Conservation (phyloP, 2,329 filamentous ascomycete genomes). For the Juglanconis sp. region DNA sequence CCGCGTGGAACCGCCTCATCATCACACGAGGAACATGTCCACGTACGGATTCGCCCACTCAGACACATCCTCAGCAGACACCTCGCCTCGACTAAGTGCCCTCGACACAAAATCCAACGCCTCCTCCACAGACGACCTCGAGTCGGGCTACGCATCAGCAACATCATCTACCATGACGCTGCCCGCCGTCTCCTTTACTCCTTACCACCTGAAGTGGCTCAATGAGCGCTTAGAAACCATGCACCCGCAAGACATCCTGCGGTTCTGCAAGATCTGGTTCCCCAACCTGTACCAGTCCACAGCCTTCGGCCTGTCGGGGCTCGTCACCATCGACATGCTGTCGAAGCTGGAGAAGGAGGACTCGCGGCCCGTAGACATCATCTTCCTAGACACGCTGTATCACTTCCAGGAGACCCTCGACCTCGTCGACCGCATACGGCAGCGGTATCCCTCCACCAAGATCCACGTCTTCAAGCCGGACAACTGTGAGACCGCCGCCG, state of each 20-base stretch:
- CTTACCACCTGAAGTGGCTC: constrained; percentile 82
- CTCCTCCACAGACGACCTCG: constrained; percentile 42
- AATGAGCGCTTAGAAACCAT: constrained; percentile 87
- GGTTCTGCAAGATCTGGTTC: constrained; percentile 87
- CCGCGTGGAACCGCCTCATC: background rate
- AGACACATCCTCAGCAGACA: constrained; percentile 37
- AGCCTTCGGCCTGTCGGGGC: constrained; percentile 76
- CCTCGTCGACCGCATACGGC: constrained; percentile 70
- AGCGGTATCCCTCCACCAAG: constrained; percentile 72
- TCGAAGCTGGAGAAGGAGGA: constrained; percentile 67
- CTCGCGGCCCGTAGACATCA: constrained; percentile 59
- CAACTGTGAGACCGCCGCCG: constrained; percentile 65
- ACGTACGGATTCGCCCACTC: constrained; percentile 18
- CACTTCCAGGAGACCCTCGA: constrained; percentile 76
- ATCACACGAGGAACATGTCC: constrained; percentile 10
- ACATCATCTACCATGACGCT: constrained; percentile 60
- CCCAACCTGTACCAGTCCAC: constrained; percentile 87
- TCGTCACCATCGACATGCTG: constrained; percentile 82
- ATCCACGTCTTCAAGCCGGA: constrained; percentile 89
- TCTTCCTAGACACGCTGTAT: constrained; percentile 82
- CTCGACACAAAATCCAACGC: constrained; percentile 37
- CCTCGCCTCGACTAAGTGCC: constrained; percentile 33
- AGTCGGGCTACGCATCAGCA: constrained; percentile 81
- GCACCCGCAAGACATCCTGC: constrained; percentile 84
- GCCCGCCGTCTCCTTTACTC: constrained; percentile 80